Conservation (phyloP, 805 yeast species). For the Candida nitratophila region DNA sequence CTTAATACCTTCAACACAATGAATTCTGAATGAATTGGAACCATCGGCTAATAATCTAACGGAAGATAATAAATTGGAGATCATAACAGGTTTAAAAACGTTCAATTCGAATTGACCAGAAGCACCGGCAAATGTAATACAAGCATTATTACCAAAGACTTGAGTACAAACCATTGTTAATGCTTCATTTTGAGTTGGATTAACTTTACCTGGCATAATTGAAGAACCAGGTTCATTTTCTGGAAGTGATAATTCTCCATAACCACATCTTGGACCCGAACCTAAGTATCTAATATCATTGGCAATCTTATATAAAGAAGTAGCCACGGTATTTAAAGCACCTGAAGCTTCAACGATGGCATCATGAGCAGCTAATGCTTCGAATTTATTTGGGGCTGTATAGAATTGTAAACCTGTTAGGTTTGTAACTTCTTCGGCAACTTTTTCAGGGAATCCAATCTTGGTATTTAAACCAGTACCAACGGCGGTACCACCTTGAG, state of each 20-base stretch:
- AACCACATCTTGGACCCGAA: conserved; percentile 99
- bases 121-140: conserved; percentile 96
- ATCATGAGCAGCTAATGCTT: conserved; percentile 98
- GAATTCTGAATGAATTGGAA: conserved; percentile 77
- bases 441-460: conserved; percentile 79
- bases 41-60: conserved; percentile 89
- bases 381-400: conserved; percentile 98
- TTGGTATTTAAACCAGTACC: conserved; percentile 97
- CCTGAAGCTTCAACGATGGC: conserved; percentile 98
- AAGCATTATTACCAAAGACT: conserved; percentile 93
- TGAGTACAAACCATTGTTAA: conserved; percentile 97
- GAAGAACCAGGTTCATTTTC: conserved; percentile 99
- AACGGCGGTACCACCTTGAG: conserved; percentile 99
- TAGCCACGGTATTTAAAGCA: conserved; percentile 92
- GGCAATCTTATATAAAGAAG: conserved; percentile 91
- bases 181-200: conserved; percentile 99
- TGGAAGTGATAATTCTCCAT: conserved; percentile 91
- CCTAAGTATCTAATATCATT: conserved; percentile 97
- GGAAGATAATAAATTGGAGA: conserved; percentile 81
- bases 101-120: conserved; percentile 98
- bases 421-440: conserved; percentile 79
- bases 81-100: conserved; percentile 96
- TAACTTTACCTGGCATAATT: conserved; percentile 99
- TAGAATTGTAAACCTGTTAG: conserved; percentile 83
- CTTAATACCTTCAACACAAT: conserved; percentile 90